Base-by-base conservation (phyloP, 2,329 filamentous ascomycete species). In the Pestalotiopsis sp. region DNA sequence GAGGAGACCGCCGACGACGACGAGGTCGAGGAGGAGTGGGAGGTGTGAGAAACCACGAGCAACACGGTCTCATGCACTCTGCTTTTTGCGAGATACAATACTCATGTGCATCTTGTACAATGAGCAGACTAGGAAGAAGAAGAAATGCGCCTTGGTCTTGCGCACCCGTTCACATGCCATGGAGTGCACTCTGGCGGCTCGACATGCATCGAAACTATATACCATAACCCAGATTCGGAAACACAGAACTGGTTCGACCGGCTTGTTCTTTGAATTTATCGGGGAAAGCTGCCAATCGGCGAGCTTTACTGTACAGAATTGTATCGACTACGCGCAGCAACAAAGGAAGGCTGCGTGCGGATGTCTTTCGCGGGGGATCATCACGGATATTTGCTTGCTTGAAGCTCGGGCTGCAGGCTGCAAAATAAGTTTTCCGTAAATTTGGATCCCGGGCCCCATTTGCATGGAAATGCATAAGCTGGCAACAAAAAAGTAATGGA, bases 1-100 rank as follows among this genome's bases (percentile, higher is more conserved):
- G 77, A 79, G 39, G 77, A 74, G 70, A 75, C 73, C 1, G 72
- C 72, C 6, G 77, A 78, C 63, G 75, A 78, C 52, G 73, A 78
- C 31, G 76, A 78, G 49, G 73, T 72, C 36, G 77, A 78, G 72
- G 68, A 77, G 64, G 77, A 79, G 71, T 79, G 78, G 78, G 78
- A 79, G 68, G 78, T 79, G 74, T 79, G 71, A 78, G 36, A 25
- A 25, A 9, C 57, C 27, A 31, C 25, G 20, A 14, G 27, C 57
- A 59, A 27, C 20, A 59, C 57, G 11, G 25, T 12, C 17, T 25
- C 25, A 59, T 59, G 20, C 11, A 27, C 45, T 52, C 45, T 52
- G 45, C 45, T 52, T 6, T 31, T 6, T 31, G 20, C 45, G 45
- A n/a, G 45, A n/a, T 9, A 52, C 14, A 7, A n/a, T 17, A 52